Evolutionary conservation across 2,329 filamentous ascomycete species (phyloP), one percentile per base, ranked within the genome.

Genomic region (Fusarium sp.): DNA sequence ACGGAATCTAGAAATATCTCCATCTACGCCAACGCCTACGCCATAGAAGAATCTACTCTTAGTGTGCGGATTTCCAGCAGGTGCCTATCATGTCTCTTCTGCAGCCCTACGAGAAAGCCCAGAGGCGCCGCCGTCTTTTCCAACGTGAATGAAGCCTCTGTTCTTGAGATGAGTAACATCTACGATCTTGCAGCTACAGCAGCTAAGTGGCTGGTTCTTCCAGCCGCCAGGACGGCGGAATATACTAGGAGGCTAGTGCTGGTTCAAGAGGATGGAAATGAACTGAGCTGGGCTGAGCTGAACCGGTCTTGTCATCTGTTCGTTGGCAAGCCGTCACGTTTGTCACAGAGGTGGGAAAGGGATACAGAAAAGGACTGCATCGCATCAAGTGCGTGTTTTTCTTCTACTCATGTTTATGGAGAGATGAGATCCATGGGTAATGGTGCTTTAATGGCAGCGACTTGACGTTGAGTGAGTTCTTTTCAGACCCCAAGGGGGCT

Each of bases 181-280:
- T 52, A 37, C 18, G 36, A 57, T 33, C 37, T 28, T 23, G 49
- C 33, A 47, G 44, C 36, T 30, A 37, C 9, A 68, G 40, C 64
- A 60, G 65, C 44, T 68, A 52, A 53, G 34, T 51, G 47, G 36
- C 47, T 51, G 23, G 23, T 40, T 51, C 23, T 38, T 38, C 65
- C 53, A 68, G 56, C 59, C 54, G 64, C 64, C 64, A 11, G 49
- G 49, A 40, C 38, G 37, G 64, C 50, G 53, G 49, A 50, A 65
- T 62, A 47, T 47, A 52, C 28, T 54, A 37, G 15, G 33, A 45
- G 52, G 45, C 59, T 63, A 57, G 40, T 65, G 9, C n/a, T 44
- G 42, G 55, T 66, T 52, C 20, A 36, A 34, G 20, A 60, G 28
- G 23, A 57, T 54, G 42, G 38, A 58, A 52, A 66, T 49, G 50